Conservation (phyloP, 257 asterid species). For the Plantago major region DNA sequence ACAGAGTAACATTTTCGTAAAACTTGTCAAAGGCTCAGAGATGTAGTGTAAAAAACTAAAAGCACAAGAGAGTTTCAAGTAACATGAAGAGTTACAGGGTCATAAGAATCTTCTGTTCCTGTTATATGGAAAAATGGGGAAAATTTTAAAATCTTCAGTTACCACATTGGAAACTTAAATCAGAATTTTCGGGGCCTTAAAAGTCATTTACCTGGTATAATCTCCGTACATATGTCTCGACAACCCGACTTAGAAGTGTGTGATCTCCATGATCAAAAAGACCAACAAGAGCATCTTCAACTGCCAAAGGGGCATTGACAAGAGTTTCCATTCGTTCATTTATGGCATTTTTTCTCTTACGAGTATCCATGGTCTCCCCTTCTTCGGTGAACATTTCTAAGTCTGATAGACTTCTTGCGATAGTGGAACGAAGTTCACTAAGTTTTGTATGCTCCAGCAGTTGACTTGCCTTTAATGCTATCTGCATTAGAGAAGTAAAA, state of each 20-base stretch:
- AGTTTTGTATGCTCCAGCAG: slow-evolving; percentile 95
- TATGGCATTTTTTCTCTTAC: slow-evolving; percentile 97
- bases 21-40: no score
- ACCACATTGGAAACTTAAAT: no score
- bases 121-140: neutral
- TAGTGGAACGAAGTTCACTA: slow-evolving; percentile 94
- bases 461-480: slow-evolving; percentile 94
- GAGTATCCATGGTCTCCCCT: slow-evolving; percentile 96
- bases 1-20: no score
- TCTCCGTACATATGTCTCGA: slow-evolving; percentile 92
- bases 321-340: slow-evolving; percentile 98
- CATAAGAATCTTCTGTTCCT: no score
- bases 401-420: slow-evolving; percentile 99
- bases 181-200: no score
- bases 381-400: slow-evolving; percentile 99
- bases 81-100: no score
- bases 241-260: slow-evolving; percentile 97
- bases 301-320: slow-evolving; percentile 95
- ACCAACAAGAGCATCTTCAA: slow-evolving; percentile 97
- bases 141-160: no score
- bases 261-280: slow-evolving; percentile 98
- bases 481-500: slow-evolving; percentile 41
- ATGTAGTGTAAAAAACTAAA: no score
- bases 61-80: no score
- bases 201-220: slow-evolving; percentile 69